Evolutionary conservation across 768 basidiomycete genomes (phyloP), one percentile per base, ranked within the genome.

Genomic region (Boletus vinaceobasis): DNA sequence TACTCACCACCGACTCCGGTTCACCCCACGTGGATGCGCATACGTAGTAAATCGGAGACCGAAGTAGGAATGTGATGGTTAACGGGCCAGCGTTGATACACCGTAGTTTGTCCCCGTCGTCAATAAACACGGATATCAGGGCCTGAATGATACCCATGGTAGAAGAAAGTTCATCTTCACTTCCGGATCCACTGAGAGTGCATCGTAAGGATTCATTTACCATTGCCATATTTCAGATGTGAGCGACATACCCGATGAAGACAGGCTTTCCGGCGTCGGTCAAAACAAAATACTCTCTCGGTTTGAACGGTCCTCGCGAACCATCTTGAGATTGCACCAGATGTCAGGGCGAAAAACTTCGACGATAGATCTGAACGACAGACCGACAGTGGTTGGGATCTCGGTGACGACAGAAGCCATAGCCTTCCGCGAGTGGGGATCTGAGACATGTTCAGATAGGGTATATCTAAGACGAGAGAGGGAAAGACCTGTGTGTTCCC

Each of bases 201-300:
- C 26, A 43, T 46, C 32, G 23, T 44, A 48, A 19, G 21, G n/a
- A 32, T 42, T 43, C 5, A 55, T 57, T 46, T 46, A 13, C n/a
- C 11, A 45, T 15, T 38, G 39, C 32, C 33, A 23, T 5, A 40
- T 36, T 37, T 53, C 38, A 27, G 33, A 49, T 21, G 17, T 32
- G 19, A 10, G 37, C 5, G 44, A 61, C 75, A 55, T 69, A 90
- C 94, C 90, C 92, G 40, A 85, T 79, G 65, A 90, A 99, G 11
- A 99, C 94, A n/a, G 95, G 95, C 71, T 99, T 98, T 29, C 97
- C 97, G 31, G 97, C 97, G 58, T 95, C 86, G 0, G 95, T 98
- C 19, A 98, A 79, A 15, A 98, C 82, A 65, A 90, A 97, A 70
- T 98, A 99, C 66, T 92, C 84, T 49, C 94, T 79, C 23, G 81